Evolutionary conservation across 108 stramenopile genomes (phyloP), one percentile per base, ranked within the genome.

Genomic region (Fragilariopsis cylindrus): DNA sequence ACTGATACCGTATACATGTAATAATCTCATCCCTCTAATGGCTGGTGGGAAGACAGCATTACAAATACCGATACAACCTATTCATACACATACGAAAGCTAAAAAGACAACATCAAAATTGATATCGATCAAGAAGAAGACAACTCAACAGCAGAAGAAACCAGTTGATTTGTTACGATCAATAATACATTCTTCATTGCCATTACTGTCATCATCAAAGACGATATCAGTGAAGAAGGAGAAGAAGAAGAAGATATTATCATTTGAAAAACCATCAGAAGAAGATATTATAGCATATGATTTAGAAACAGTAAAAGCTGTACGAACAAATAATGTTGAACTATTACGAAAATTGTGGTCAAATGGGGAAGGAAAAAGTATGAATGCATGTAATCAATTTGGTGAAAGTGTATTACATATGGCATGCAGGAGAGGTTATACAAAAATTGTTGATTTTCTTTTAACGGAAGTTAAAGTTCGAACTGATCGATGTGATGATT

Each of bases 321-420:
- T 89, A 12, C 82, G 89, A 16, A n/a, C 71, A 7, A 68, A 64
- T 30, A 79, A 94, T 54, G 48, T 90, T 3, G 80, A 81, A 0
- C 41, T 48, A 65, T 70, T 94, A 1, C 81, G 85, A 8, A 11
- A 70, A 16, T 48, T 84, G 15, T 63, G 76, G 49, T 9, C 3
- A 13, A 30, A 30, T 9, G 65, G 63, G n/a, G 79, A 84, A 76
- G 90, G 90, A 4, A 81, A 84, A 76, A 70, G 74, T 57, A 65
- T 94, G 45, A 76, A 91, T 48, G 85, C 84, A 42, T 87, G 87
- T 63, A 96, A 96, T 82, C 72, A 75, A 53, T 95, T 94, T 63
- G 94, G 92, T 3, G 94, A 97, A 72, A 88, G 86, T 18, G 71
- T 97, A 18, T 76, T 97, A 19, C 96, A 95, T 71, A 85, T 95